Evolutionary conservation across 306 rosid genomes (phyloP).

Genomic region (Cucurbita moschata): DNA sequence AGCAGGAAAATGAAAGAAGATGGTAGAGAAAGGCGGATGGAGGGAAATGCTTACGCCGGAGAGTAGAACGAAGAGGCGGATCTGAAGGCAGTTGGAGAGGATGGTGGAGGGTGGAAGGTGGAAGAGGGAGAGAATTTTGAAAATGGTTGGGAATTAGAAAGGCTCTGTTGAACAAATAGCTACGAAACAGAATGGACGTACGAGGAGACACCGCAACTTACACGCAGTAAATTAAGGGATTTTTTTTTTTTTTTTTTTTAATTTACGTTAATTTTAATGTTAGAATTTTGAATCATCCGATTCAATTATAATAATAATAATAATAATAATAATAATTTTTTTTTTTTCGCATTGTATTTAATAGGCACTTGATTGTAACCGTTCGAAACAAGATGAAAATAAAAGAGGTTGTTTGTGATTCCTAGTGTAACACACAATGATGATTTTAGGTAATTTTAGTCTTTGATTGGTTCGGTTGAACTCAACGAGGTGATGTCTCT

Average conservation of each 20-base stretch:
- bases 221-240: constrained; percentile 4
- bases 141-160: not conserved
- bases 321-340: too few species aligned
- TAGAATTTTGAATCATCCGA: not conserved
- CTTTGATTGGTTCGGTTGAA: too few species aligned
- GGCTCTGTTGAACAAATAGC: not conserved
- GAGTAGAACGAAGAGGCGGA: not conserved
- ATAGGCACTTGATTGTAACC: too few species aligned
- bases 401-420: too few species aligned
- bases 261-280: too few species aligned
- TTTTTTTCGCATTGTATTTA: too few species aligned
- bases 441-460: too few species aligned
- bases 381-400: too few species aligned
- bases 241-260: not conserved
- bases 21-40: not conserved
- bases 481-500: too few species aligned
- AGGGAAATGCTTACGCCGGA: not conserved
- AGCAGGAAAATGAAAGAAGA: not conserved
- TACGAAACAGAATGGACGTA: not conserved
- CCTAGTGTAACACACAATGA: too few species aligned
- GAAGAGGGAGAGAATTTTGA: not conserved
- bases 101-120: not conserved
- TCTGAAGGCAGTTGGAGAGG: constrained; percentile 7
- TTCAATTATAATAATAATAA: too few species aligned
- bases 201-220: constrained; percentile 3